phyloP scores from a whole-genome alignment of 2,329 filamentous ascomycete genomes.

The Exophiala alcalophila region DNA sequence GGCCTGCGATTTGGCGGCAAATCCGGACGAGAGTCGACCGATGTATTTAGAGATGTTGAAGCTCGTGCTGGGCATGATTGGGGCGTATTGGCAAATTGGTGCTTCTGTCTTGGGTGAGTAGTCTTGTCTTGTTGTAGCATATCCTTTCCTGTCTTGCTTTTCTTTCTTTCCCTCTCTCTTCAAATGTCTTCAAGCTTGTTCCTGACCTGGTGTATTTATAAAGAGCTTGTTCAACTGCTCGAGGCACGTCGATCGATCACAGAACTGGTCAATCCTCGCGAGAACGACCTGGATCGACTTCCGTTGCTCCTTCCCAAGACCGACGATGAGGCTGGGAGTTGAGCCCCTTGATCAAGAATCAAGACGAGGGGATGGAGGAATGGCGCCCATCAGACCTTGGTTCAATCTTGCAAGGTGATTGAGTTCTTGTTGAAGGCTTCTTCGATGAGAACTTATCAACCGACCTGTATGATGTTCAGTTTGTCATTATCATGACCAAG shows the following conservation, averaged over 20 bases:
- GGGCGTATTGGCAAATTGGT: not conserved
- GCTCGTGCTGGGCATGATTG: not conserved
- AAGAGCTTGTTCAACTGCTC: constrained; percentile 3
- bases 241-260: constrained; percentile 2
- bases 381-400: too few species aligned
- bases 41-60: constrained; percentile 5
- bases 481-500: too few species aligned
- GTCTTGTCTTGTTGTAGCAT: not conserved
- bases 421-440: too few species aligned
- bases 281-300: constrained; percentile 4
- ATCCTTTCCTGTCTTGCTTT: not conserved
- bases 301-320: not conserved
- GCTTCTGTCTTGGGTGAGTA: constrained; percentile 4
- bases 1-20: not conserved
- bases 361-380: too few species aligned
- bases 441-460: too few species aligned
- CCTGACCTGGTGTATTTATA: too few species aligned
- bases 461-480: too few species aligned
- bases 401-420: too few species aligned
- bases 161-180: too few species aligned
- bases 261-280: not conserved
- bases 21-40: not conserved
- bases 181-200: too few species aligned
- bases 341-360: too few species aligned
- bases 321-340: not conserved